Evolutionary conservation across 2,329 filamentous ascomycete genomes (phyloP).

Genomic region (Fusarium mexicanum): DNA sequence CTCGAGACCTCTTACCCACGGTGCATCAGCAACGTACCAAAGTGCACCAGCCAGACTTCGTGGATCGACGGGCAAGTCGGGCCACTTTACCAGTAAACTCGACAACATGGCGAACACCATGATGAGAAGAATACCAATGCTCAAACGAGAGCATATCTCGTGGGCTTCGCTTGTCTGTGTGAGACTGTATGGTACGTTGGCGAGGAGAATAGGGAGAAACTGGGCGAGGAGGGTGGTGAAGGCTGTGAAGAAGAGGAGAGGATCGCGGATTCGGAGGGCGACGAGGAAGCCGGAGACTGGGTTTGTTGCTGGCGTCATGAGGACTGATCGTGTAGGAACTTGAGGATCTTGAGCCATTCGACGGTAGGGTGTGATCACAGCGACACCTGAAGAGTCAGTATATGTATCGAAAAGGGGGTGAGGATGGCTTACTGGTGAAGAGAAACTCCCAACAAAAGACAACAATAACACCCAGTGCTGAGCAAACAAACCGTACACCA

Average conservation of each 20-base stretch:
- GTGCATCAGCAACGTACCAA: constrained; percentile 50
- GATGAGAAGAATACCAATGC: constrained; percentile 50
- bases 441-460: constrained; percentile 54
- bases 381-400: constrained; percentile 44
- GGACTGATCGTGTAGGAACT: constrained; percentile 48
- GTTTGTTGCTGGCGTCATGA: constrained; percentile 55
- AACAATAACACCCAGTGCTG: constrained; percentile 52
- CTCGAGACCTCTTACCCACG: constrained; percentile 27
- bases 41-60: constrained; percentile 56
- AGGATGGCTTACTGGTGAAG: constrained; percentile 48
- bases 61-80: constrained; percentile 56
- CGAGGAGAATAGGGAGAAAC: constrained; percentile 58
- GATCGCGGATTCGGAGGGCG: constrained; percentile 43
- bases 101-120: constrained; percentile 53
- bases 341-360: constrained; percentile 50
- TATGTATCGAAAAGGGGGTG: rapidly evolving
- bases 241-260: constrained; percentile 53
- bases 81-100: constrained; percentile 54
- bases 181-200: constrained; percentile 58
- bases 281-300: constrained; percentile 54
- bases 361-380: constrained; percentile 55
- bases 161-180: constrained; percentile 52
- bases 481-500: constrained; percentile 55
- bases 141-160: constrained; percentile 53
- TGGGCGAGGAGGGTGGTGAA: constrained; percentile 57